phyloP scores from a whole-genome alignment of 2,329 filamentous ascomycete genomes.

The Claviceps africana region DNA sequence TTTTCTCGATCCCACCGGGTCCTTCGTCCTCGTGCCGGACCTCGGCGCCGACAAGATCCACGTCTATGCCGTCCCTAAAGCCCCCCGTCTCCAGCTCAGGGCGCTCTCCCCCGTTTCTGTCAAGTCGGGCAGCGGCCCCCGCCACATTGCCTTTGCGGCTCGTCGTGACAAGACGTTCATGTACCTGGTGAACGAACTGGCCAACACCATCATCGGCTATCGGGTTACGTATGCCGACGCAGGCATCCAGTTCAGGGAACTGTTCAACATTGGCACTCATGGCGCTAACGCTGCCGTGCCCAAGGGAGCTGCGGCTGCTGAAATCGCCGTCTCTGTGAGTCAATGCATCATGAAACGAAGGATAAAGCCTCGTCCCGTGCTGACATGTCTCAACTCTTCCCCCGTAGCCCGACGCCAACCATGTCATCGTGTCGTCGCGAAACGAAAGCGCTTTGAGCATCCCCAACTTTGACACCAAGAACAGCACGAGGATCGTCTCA shows the following conservation, averaged over 20 bases:
- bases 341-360: too few species aligned
- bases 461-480: constrained; percentile 27
- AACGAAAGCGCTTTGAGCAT: constrained; percentile 41
- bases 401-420: constrained; percentile 44
- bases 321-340: constrained; percentile 45
- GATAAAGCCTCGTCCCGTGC: too few species aligned
- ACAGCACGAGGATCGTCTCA: constrained; percentile 34
- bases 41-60: constrained; percentile 50
- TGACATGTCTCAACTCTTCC: not conserved
- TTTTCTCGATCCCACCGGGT: constrained; percentile 49
- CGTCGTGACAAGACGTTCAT: constrained; percentile 33
- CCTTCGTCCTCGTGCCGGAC: constrained; percentile 51
- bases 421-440: constrained; percentile 55
- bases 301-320: constrained; percentile 32
- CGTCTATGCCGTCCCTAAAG: constrained; percentile 31
- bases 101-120: constrained; percentile 26
- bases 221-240: constrained; percentile 35
- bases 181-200: constrained; percentile 48
- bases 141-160: constrained; percentile 47
- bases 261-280: constrained; percentile 35
- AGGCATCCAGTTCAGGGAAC: constrained; percentile 28
- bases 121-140: constrained; percentile 44
- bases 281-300: constrained; percentile 28
- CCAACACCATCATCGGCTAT: constrained; percentile 43
- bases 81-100: constrained; percentile 28